A percentile compares a stretch with the other conserved stretches of the same genome.
Evolutionary conservation across 805 yeast genomes (phyloP).

Genomic region (Kodamaea laetipori): DNA sequence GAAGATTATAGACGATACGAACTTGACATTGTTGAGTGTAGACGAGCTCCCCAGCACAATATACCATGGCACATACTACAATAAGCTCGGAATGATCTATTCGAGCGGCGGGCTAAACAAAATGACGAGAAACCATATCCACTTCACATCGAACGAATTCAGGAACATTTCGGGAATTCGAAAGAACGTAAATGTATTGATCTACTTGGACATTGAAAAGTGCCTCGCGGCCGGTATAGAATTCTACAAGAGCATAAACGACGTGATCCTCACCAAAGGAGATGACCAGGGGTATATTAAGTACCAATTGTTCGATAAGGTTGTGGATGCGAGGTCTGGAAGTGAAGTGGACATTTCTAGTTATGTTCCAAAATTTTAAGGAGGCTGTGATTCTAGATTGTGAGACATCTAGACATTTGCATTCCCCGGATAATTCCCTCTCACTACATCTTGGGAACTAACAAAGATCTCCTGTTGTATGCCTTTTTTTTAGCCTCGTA

Average conservation of each 20-base stretch:
- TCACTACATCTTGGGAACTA: no score
- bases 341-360: constrained; percentile 4
- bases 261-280: constrained; percentile 72
- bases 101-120: constrained; percentile 56
- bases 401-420: no score
- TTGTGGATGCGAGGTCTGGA: constrained; percentile 20
- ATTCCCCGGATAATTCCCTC: no score
- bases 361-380: constrained; percentile 1
- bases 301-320: constrained; percentile 40
- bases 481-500: no score
- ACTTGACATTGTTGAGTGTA: constrained; percentile 37
- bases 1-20: constrained; percentile 42
- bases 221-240: constrained; percentile 45
- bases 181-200: constrained; percentile 52
- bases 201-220: constrained; percentile 60
- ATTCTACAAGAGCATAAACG: constrained; percentile 68
- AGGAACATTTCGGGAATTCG: constrained; percentile 76
- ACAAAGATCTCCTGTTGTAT: no score
- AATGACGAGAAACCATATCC: constrained; percentile 85
- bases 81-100: constrained; percentile 51
- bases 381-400: neutral
- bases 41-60: constrained; percentile 53
- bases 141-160: constrained; percentile 60
- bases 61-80: constrained; percentile 77
- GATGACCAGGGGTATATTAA: constrained; percentile 54